Evolutionary conservation across 345 rosid species (phyloP), one percentile per base, ranked within the genome.

Genomic region (Noccaea bulbosa): DNA sequence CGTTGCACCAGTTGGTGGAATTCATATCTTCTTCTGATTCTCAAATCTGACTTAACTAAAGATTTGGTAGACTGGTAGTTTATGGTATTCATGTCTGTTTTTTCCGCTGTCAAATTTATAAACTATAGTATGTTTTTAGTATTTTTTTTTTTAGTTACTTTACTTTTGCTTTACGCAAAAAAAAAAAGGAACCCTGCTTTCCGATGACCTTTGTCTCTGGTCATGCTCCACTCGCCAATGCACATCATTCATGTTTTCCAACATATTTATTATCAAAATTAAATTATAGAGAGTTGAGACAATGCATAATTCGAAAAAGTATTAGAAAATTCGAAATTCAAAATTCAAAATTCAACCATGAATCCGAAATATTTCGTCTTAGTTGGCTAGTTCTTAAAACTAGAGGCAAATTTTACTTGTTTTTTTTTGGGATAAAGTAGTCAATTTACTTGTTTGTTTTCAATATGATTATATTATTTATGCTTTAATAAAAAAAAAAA

Each of bases 201-300:
- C 62, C 73, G 39, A 60, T 51, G 78, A 74, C 78, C 73, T 67
- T 52, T 74, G 69, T 74, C 69, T 51, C 69, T 51, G 69, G 49
- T 51, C 73, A 57, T 52, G 73, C 60, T 67, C 39, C 63, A 51
- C 34, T 47, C 15, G 62, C 72, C 62, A 51, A 59, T 59, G 46
- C 49, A 67, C 49, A 67, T 59, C 72, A 49, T 24, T 59, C 14
- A 27, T 35, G 37, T 27, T 43, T 35, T 24, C 43, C 62, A 54
- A 30, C 64, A 35, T 37, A 65, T 20, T 34, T 62, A 9, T 24
- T 16, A 16, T 50, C 9, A 61, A 22, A 40, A 27, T 27, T 27
- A 15, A 10, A 3, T 44, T 6, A 10, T 33, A 33, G 35, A 33
- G 22, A 20, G 1, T 20, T 2, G 22, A 20, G 48, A 57, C 58